Evolutionary conservation across 371 early-diverging fungal genomes (phyloP), one percentile per base, ranked within the genome.

Genomic region (Mucor velutinosus): DNA sequence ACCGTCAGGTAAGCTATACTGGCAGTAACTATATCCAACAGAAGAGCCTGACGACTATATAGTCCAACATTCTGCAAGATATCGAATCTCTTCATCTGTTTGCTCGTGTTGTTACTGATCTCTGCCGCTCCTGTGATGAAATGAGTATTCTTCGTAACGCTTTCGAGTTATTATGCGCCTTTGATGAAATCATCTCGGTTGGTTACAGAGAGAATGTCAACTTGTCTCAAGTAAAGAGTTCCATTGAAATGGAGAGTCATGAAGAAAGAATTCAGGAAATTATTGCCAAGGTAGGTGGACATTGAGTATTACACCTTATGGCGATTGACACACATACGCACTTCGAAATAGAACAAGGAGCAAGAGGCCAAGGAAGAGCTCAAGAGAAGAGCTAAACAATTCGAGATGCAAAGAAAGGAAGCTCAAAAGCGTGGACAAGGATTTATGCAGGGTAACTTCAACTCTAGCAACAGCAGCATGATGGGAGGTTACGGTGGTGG

Each of bases 251-350:
- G 97, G 98, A 97, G 75, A 92, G 93, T 81, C 96, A 96, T 72
- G 97, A 97, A 78, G 98, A 98, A 76, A 89, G 93, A 76, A 90
- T 97, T 62, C 97, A 96, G 79, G 97, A 96, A 65, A 95, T 95
- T 70, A 97, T 97, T 76, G 93, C 92, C 71, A 91, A 88, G 87
- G 93, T 92, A 75, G 14, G 37, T 30, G 30, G 33, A 33, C 7
- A 33, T 33, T 33, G 33, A 7, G 7, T 8, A 33, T 8, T 30
- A 33, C 33, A 33, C 3, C 37, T 37, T 1, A 37, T 37, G n/a
- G 19, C n/a, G 51, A 51, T 19, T 51, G 10, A 23, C 51, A 51
- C 19, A 10, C 19, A 2, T 4, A 30, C 6, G 4, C 14, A 37
- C 37, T 8, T 43, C 15, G n/a, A 43, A 4, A 25, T 71, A 94